Evolutionary conservation across 805 yeast genomes (phyloP), one percentile per base, ranked within the genome.

Genomic region (Tanozyma kutaoensis): DNA sequence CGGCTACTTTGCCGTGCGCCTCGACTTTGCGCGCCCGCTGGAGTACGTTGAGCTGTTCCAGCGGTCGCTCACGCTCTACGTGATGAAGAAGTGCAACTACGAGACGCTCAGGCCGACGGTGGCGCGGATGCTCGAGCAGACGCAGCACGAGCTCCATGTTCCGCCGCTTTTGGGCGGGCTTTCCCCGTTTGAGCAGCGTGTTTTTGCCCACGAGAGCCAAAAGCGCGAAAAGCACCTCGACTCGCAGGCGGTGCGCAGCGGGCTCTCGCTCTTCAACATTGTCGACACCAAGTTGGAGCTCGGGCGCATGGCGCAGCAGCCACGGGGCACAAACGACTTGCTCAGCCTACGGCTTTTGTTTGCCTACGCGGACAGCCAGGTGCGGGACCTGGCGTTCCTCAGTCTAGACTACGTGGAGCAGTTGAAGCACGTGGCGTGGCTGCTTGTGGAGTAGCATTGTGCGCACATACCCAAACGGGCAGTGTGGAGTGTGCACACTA

Each of bases 311-410:
- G 69, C 70, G 1, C 31, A 32, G 3, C 36, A 39, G 1, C 76
- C 77, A 0, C 28, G 33, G 9, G 42, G 48, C 1, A 36, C 58
- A 4, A 76, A 74, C 25, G 80, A 76, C 29, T 47, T 77, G 28
- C 70, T 80, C 75, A 75, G 72, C 37, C 47, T 77, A 31, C 66
- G 66, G 32, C 44, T 78, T 26, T 46, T 78, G 7, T 73, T 78
- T 50, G 66, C 73, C 11, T 78, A 59, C 49, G 61, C 69, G 22
- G 81, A 76, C 29, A 48, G 52, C 26, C 35, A 51, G 14, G 31
- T 57, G 21, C 39, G 39, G 10, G 52, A 49, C 18, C 58, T 58
- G 4, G 42, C 64, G 37, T 72, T 62, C 37, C 40, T 75, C 24
- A 55, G 60, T 11, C 36, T 59, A 9, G 69, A 62, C 26, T 72